Percentiles rank a stretch among this genome's conserved stretches.
These are phyloP conservation scores for Myxozyma neglecta DNA, from an alignment of 805 yeast species.

Conservation along the genomic window DNA sequence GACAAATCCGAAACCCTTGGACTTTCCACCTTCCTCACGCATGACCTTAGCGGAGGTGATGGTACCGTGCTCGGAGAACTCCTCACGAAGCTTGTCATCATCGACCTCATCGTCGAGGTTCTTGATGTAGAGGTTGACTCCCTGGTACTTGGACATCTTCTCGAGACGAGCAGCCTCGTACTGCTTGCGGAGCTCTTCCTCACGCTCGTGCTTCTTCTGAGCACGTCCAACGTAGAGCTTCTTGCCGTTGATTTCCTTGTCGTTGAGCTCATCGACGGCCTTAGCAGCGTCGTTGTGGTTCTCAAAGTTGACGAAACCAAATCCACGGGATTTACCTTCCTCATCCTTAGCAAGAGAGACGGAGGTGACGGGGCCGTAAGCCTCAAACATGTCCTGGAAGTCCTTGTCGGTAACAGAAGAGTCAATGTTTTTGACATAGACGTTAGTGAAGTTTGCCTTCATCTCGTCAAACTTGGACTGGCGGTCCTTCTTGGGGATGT, in stretches of 20 bases:
- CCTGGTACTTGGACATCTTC: slow-evolving; percentile 91
- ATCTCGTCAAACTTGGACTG: slow-evolving; percentile 86
- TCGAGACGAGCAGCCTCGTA: slow-evolving; percentile 90
- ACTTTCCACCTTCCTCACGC: slow-evolving; percentile 91
- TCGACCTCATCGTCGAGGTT: slow-evolving; percentile 92
- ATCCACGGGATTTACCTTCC: slow-evolving; percentile 90
- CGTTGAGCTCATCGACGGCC: slow-evolving; percentile 92
- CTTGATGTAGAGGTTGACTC: slow-evolving; percentile 94
- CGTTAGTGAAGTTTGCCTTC: slow-evolving; percentile 92
- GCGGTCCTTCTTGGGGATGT: slow-evolving; percentile 89
- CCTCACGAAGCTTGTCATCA: slow-evolving; percentile 88
- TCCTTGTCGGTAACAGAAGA: slow-evolving; percentile 53
- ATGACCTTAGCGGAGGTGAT: slow-evolving; percentile 95
- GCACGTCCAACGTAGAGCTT: slow-evolving; percentile 95
- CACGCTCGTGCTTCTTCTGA: slow-evolving; percentile 97
- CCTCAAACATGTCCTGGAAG: slow-evolving; percentile 67
- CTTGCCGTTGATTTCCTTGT: slow-evolving; percentile 79
- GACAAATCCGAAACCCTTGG: slow-evolving; percentile 98
- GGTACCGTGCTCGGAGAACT: slow-evolving; percentile 88
- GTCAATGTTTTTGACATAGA: slow-evolving; percentile 88
- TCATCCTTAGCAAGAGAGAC: slow-evolving; percentile 74
- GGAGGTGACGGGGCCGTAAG: slow-evolving; percentile 81
- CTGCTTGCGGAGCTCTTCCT: slow-evolving; percentile 91
- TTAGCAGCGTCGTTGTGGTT: slow-evolving; percentile 81
- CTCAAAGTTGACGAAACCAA: slow-evolving; percentile 92